Percentiles rank a stretch among this genome's conserved stretches.
Conservation (phyloP, 169 alveolate species). For the Eimeria zaria region DNA sequence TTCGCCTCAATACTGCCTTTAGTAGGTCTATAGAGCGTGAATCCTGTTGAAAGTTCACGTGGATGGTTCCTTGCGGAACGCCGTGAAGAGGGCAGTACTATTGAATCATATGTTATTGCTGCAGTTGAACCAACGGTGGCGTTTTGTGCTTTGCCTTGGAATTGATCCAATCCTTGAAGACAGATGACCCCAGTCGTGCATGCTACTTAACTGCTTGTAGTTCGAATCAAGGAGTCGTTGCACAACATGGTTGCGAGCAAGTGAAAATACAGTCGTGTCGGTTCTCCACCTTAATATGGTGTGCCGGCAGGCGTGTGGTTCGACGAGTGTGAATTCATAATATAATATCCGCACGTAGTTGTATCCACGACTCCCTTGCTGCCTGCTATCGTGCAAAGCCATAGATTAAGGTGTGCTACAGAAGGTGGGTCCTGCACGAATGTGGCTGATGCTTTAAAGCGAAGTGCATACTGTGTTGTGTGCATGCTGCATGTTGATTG, state of each 20-base stretch:
- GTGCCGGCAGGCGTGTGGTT: neutral
- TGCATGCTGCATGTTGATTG: too few species aligned
- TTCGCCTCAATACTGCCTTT: neutral
- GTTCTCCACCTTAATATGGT: neutral
- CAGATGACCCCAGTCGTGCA: neutral
- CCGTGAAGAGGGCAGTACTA: neutral
- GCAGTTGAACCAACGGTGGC: neutral
- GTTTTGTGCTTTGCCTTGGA: neutral
- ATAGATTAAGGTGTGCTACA: too few species aligned
- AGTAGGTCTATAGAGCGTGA: neutral
- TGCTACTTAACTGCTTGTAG: too few species aligned
- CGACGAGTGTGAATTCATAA: neutral
- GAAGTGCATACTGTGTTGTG: too few species aligned
- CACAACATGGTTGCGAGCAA: neutral
- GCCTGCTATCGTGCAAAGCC: too few species aligned
- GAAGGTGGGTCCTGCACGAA: too few species aligned
- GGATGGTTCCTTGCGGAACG: too few species aligned
- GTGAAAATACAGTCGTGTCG: neutral
- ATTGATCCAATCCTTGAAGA: neutral
- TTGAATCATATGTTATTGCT: neutral
- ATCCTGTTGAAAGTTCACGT: too few species aligned
- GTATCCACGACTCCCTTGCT: too few species aligned
- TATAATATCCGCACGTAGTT: neutral
- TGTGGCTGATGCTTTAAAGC: too few species aligned
- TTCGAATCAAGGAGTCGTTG: neutral